phyloP scores from a whole-genome alignment of 768 basidiomycete genomes.

The Kwoniella europaea region DNA sequence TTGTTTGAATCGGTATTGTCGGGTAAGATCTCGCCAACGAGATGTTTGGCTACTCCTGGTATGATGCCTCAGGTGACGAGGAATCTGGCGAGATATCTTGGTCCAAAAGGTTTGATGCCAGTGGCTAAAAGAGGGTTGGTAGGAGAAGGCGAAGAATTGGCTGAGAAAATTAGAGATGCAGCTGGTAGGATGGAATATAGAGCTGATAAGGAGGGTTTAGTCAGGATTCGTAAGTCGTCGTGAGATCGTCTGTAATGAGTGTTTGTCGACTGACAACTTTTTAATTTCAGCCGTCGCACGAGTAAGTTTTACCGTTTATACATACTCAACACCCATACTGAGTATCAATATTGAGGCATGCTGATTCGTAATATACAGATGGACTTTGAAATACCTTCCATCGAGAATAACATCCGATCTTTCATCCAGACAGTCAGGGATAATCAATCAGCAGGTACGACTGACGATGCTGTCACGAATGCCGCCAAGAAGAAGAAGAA shows the following conservation, averaged over 20 bases:
- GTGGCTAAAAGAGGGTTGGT: constrained; percentile 92
- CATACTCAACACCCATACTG: too few relatives aligned
- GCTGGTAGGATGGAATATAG: constrained; percentile 89
- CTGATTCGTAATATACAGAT: constrained; percentile 61
- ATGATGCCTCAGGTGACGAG: constrained; percentile 77
- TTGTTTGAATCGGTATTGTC: constrained; percentile 79
- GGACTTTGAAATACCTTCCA: constrained; percentile 73
- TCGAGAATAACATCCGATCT: constrained; percentile 76
- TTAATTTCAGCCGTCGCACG: constrained; percentile 35
- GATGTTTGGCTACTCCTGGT: constrained; percentile 79
- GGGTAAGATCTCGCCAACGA: constrained; percentile 76
- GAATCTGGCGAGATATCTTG: constrained; percentile 74
- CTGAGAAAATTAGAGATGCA: constrained; percentile 76
- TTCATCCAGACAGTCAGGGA: constrained; percentile 64
- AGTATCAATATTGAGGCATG: neutral
- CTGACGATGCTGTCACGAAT: constrained; percentile 57
- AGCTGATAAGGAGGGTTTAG: constrained; percentile 82
- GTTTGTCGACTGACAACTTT: neutral
- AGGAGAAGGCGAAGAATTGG: constrained; percentile 74
- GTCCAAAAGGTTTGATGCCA: constrained; percentile 94
- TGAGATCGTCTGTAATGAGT: neutral
- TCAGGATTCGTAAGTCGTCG: constrained; percentile 70
- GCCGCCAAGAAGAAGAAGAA: constrained; percentile 68
- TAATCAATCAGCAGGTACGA: constrained; percentile 21
- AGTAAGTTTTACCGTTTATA: constrained; percentile 24